Base-by-base conservation (phyloP, 148 eudicot genomes). In the Euryodendron excelsum region DNA sequence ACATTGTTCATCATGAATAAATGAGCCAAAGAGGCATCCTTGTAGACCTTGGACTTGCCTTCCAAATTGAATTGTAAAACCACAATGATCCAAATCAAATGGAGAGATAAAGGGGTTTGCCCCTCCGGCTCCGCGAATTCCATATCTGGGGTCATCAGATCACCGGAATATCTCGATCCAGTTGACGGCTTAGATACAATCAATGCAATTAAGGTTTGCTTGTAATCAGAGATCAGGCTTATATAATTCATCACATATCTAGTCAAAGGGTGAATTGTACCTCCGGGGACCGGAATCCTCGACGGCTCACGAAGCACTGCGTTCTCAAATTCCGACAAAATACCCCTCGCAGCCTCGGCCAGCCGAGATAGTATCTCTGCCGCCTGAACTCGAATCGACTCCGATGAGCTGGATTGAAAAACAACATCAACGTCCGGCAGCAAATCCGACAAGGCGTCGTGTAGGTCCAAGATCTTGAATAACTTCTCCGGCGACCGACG, bases 161-260 rank as follows among this genome's bases (percentile, higher is more conserved):
- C 97, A n/a, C 89, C 91, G 0, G 90, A 79, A 74, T 88, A 85
- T 80, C 93, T 87, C 17, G 89, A 81, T 27, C 90, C 92, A 20
- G 96, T 85, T 0, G 90, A 81, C 0, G 98, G 98, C 82, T 85
- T 90, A 3, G 94, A 91, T 14, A 92, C 89, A 72, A 96, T 93
- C 77, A 96, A 65, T 47, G 91, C 97, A 76, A 79, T 75, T 80
- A 96, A 67, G 4, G 98, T 96, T 37, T 85, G 88, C 86, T 91
- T 93, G 71, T 93, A 96, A 86, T 93, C 99, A 37, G 93, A 89
- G 13, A 96, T 91, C 86, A 96, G 78, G 63, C 87, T 91, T 20
- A 93, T 83, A 39, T 96, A 96, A 80, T 96, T 96, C 99, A 96
- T 96, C 84, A 96, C 99, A 87, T 96, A 96, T 80, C 99, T 89